Conservation (phyloP, 2,329 filamentous ascomycete genomes). For the Colletotrichum liriopes region DNA sequence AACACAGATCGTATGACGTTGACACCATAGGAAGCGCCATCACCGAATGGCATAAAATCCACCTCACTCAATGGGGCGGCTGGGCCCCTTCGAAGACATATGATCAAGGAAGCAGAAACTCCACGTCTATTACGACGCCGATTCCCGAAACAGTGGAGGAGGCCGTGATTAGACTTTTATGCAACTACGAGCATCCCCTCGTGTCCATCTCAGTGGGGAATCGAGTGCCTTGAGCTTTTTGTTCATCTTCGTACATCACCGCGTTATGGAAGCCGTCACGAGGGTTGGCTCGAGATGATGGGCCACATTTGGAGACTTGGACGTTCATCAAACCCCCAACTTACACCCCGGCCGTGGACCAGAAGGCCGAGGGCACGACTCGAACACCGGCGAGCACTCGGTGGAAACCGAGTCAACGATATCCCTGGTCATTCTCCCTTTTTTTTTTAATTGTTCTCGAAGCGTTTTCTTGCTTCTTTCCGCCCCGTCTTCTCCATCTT, state of each 20-base stretch:
- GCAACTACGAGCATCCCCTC: slow-evolving; percentile 6
- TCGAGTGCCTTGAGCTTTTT: background rate
- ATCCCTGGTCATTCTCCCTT: background rate
- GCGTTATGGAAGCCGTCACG: background rate
- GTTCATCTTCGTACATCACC: slow-evolving; percentile 1
- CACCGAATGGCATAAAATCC: slow-evolving; percentile 5
- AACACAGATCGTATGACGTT: background rate
- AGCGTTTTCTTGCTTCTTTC: background rate
- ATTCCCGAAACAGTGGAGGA: slow-evolving; percentile 25
- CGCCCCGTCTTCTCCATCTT: background rate
- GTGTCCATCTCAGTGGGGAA: background rate
- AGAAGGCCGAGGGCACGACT: slow-evolving; percentile 27
- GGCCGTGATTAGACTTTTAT: slow-evolving; percentile 17
- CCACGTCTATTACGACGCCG: slow-evolving; percentile 23
- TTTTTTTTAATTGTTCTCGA: background rate
- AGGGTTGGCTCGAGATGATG: background rate
- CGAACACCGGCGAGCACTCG: background rate
- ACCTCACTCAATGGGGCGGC: background rate
- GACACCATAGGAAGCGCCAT: background rate
- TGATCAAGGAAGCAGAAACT: background rate
- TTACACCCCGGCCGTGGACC: background rate
- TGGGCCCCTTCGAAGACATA: background rate
- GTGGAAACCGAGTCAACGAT: slow-evolving; percentile 17
- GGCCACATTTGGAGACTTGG: no score
- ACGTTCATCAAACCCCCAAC: background rate